Conservation (phyloP, 1,284 basidiomycete species). For the Anthracocystis setariae region DNA sequence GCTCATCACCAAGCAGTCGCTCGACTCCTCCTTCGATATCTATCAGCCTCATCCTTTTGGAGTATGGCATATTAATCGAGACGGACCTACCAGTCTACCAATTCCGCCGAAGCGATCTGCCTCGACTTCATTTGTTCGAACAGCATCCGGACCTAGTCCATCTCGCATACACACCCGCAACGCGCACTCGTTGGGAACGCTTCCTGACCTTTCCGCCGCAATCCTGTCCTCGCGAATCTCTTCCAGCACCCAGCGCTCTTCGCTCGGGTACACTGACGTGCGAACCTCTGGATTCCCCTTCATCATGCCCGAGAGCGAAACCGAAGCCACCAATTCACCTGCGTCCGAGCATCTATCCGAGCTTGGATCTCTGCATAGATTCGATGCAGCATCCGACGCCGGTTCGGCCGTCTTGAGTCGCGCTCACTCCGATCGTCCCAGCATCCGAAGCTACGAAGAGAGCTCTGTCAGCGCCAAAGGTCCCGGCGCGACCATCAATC, state of each 20-base stretch:
- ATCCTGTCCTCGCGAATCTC: conserved; percentile 25
- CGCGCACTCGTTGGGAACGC: conserved; percentile 39
- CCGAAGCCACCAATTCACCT: conserved; percentile 29
- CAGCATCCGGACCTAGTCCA: background rate
- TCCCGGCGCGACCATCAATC: conserved; percentile 35
- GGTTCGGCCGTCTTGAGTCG: conserved; percentile 25
- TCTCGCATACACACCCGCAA: conserved; percentile 18
- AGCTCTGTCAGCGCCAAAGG: conserved; percentile 37
- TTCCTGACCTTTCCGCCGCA: conserved; percentile 29
- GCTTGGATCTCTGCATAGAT: conserved; percentile 23
- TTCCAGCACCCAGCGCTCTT: conserved; percentile 14
- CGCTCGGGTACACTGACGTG: conserved; percentile 43
- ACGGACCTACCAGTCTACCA: conserved; percentile 36
- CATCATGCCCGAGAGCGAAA: conserved; percentile 46
- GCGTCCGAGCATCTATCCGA: conserved; percentile 30
- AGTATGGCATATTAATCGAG: conserved; percentile 32
- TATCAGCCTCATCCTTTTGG: conserved; percentile 38
- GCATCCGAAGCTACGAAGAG: conserved; percentile 39
- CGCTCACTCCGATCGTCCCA: conserved; percentile 28
- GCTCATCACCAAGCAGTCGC: background rate
- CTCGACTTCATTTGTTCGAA: conserved; percentile 25
- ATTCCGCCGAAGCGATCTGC: conserved; percentile 27
- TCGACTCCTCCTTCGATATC: conserved; percentile 11
- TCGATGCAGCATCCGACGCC: conserved; percentile 22
- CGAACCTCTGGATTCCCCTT: conserved; percentile 45